Conservation (phyloP, 2,329 filamentous ascomycete genomes). For the Aulographum hederae region DNA sequence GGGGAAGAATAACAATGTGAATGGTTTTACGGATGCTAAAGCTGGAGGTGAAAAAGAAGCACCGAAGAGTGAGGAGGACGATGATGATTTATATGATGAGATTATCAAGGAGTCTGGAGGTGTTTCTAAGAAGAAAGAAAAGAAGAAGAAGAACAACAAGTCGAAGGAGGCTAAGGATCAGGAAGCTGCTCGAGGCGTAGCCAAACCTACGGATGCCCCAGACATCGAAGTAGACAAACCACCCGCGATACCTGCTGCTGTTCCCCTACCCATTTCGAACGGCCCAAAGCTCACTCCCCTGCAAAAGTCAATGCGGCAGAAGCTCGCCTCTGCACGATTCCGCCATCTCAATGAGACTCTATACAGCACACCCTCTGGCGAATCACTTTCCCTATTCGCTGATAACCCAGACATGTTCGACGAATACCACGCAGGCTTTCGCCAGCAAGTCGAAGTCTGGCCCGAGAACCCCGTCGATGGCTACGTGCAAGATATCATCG, state of each 20-base stretch:
- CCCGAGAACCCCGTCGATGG: slow-evolving; percentile 88
- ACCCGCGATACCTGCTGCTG: slow-evolving; percentile 21
- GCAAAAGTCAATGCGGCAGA: slow-evolving; percentile 85
- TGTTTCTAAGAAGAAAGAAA: slow-evolving; percentile 11
- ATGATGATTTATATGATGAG: slow-evolving; percentile 2
- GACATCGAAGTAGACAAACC: slow-evolving; percentile 12
- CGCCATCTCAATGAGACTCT: slow-evolving; percentile 93
- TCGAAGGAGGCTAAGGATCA: slow-evolving; percentile 16
- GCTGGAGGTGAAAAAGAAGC: slow-evolving; percentile 10
- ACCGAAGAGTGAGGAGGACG: slow-evolving; percentile 7
- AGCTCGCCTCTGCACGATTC: slow-evolving; percentile 88
- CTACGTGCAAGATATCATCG: slow-evolving; percentile 56
- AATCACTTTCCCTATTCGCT: slow-evolving; percentile 69
- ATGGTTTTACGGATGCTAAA: slow-evolving; percentile 4
- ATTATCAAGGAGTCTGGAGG: slow-evolving; percentile 10
- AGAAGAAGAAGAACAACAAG: slow-evolving; percentile 18
- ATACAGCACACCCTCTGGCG: slow-evolving; percentile 74
- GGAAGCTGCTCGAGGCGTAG: slow-evolving; percentile 9
- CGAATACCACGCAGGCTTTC: slow-evolving; percentile 93
- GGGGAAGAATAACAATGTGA: neutral
- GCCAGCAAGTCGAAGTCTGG: slow-evolving; percentile 88
- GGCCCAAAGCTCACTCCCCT: slow-evolving; percentile 64
- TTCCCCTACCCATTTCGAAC: slow-evolving; percentile 11
- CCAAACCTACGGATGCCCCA: slow-evolving; percentile 6
- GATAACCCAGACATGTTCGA: slow-evolving; percentile 82